Evolutionary conservation across 306 rosid species (phyloP), one percentile per base, ranked within the genome.

Genomic region (Cucurbita ficifolia): DNA sequence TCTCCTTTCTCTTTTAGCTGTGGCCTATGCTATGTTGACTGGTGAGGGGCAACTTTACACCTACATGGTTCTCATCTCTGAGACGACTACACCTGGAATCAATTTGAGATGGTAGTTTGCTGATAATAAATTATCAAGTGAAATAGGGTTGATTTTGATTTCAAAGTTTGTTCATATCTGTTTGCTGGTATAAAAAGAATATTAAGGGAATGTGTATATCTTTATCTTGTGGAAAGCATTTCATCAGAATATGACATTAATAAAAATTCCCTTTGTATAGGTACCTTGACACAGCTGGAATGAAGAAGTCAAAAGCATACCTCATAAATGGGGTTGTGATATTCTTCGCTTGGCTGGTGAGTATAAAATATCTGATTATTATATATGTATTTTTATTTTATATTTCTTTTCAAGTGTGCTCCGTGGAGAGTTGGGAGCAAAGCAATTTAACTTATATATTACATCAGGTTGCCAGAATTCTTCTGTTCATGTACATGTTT

Each of bases 281-380:
- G 99, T 94, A 86, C 89, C 96, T 94, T 79, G 99, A 91, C 83
- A 89, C 77, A 39, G 87, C 91, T 70, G 97, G 99, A 84, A 84
- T 88, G 97, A 94, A 94, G 83, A 83, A 82, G 81, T 85, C 96
- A 19, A 86, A 52, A 81, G 90, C 96, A 38, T 94, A 94, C 81
- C 74, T 89, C 77, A 73, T 91, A 75, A 94, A 94, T 22, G 99
- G 99, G 77, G 89, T 94, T 79, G 91, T 87, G 12, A 90, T 94
- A 79, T 91, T 94, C 83, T 77, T 94, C 10, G 89, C 99, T 62
- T 94, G 99, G 99, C 84, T 91, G 96, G 99, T 94, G 51, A 42
- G 96, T 89, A 19, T 8, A 55, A 42, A 60, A 18, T 55, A 33
- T 51, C 76, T 61, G n/a, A 19, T 43, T 17, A n/a, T 50, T 49